Conservation (phyloP, 2,329 filamentous ascomycete genomes). For the Ascochyta lentis region DNA sequence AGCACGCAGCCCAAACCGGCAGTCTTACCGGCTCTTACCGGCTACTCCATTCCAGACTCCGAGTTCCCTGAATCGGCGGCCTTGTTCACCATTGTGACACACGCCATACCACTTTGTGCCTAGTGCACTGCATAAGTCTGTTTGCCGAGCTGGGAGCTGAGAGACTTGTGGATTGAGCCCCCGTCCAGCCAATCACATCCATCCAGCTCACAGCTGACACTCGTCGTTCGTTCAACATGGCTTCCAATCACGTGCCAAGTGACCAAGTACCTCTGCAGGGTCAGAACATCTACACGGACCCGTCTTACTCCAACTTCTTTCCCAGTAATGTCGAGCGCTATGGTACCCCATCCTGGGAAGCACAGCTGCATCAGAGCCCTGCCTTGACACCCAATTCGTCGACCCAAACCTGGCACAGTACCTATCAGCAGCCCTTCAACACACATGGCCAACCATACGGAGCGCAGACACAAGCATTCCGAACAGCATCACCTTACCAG, state of each 20-base stretch:
- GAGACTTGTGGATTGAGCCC: slow-evolving; percentile 28
- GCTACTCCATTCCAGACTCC: slow-evolving; percentile 36
- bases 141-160: slow-evolving; percentile 24
- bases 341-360: slow-evolving; percentile 39
- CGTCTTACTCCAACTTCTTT: slow-evolving; percentile 40
- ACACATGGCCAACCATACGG: slow-evolving; percentile 33
- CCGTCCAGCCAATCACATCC: slow-evolving; percentile 38
- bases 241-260: slow-evolving; percentile 48
- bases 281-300: slow-evolving; percentile 44
- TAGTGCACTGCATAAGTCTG: slow-evolving; percentile 44
- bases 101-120: slow-evolving; percentile 41
- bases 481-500: slow-evolving; percentile 42
- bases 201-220: slow-evolving; percentile 20
- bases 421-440: slow-evolving; percentile 38
- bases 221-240: slow-evolving; percentile 35
- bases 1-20: slow-evolving; percentile 36
- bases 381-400: slow-evolving; percentile 26
- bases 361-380: slow-evolving; percentile 36
- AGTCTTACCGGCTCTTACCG: slow-evolving; percentile 47
- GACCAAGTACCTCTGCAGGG: slow-evolving; percentile 41
- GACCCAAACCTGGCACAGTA: slow-evolving; percentile 35
- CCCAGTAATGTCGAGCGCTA: slow-evolving; percentile 39
- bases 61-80: slow-evolving; percentile 33
- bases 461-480: slow-evolving; percentile 29
- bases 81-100: slow-evolving; percentile 37